Conservation (phyloP, 345 rosid species). For the Pseudoturritis turrita region DNA sequence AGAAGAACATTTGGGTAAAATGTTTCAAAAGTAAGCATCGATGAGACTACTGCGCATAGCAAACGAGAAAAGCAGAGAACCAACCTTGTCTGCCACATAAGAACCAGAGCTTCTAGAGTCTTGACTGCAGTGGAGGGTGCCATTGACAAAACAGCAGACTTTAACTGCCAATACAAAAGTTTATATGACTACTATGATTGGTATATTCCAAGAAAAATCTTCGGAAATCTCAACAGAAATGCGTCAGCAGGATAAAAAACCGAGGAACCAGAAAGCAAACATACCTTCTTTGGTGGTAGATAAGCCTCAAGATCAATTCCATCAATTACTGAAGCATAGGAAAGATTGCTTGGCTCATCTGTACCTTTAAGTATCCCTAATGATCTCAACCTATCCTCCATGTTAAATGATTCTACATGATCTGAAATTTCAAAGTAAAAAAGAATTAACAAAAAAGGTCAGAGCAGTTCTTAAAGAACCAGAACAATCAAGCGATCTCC, state of each 20-base stretch:
- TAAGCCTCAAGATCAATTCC: conserved; percentile 58
- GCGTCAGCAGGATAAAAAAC: background rate
- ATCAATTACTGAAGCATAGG: conserved; percentile 34
- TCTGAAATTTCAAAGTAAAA: conserved; percentile 31
- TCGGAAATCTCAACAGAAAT: background rate
- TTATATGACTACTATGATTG: background rate
- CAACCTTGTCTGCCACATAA: conserved; percentile 85
- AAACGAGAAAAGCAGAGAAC: conserved; percentile 11
- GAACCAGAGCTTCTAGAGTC: conserved; percentile 61
- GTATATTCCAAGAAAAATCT: background rate
- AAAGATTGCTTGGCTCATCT: conserved; percentile 34
- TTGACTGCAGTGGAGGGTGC: conserved; percentile 54
- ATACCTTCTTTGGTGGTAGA: conserved; percentile 72
- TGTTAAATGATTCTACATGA: conserved; percentile 39
- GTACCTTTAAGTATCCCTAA: conserved; percentile 46
- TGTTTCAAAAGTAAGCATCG: background rate
- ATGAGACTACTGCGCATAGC: background rate
- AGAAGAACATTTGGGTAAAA: background rate
- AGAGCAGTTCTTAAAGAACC: background rate
- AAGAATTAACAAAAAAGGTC: background rate
- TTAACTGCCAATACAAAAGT: conserved; percentile 45
- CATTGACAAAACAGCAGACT: conserved; percentile 63
- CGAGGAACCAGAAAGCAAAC: background rate
- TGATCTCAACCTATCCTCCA: conserved; percentile 68
- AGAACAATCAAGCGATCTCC: background rate